Evolutionary conservation across 2,329 filamentous ascomycete genomes (phyloP).

Genomic region (Neonectria hederae): DNA sequence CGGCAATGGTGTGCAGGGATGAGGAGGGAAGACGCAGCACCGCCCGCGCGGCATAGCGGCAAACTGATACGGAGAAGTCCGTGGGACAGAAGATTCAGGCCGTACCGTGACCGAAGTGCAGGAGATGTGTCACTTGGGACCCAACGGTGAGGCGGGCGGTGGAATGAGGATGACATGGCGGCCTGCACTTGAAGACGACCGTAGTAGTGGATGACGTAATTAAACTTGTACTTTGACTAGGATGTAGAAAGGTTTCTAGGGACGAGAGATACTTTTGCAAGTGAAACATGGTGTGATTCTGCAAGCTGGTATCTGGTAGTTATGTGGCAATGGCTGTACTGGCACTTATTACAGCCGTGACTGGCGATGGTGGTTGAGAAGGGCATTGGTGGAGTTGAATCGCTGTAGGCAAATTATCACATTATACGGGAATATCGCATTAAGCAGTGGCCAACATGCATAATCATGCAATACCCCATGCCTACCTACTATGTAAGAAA

Average conservation of each 20-base stretch:
- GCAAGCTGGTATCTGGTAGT: background rate
- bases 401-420: background rate
- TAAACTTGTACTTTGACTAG: background rate
- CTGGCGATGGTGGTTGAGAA: background rate
- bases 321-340: background rate
- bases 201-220: background rate
- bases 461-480: background rate
- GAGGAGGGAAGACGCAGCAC: background rate
- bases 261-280: background rate
- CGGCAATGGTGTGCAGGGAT: slow-evolving; percentile 5
- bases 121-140: background rate
- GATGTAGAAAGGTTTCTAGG: background rate
- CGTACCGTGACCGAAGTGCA: background rate
- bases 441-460: background rate
- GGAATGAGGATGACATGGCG: background rate
- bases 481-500: background rate
- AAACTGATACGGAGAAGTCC: background rate
- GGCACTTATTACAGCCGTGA: background rate
- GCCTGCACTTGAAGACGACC: background rate
- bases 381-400: background rate
- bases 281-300: background rate
- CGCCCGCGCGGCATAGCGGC: background rate
- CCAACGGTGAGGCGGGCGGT: background rate
- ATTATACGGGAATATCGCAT: slow-evolving; percentile 2
- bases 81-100: background rate